These are phyloP conservation scores for Phialemoniopsis sp. DNA, from an alignment of 2,329 filamentous ascomycete species.

Conservation along the genomic window DNA sequence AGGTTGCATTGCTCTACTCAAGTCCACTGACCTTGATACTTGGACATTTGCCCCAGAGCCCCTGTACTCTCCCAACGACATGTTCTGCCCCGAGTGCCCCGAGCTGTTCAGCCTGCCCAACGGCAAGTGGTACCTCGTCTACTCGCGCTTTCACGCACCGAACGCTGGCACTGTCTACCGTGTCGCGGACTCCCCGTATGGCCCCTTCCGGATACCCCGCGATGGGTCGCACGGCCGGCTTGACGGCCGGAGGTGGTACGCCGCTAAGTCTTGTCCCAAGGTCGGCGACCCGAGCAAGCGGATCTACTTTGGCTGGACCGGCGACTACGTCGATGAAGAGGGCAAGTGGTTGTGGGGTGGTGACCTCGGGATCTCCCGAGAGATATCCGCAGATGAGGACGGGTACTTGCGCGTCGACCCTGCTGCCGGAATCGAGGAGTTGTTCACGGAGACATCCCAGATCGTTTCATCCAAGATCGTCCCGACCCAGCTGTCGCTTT, in stretches of 20 bases:
- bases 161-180: conserved; percentile 28
- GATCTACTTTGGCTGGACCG: conserved; percentile 28
- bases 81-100: conserved; percentile 30
- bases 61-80: conserved; percentile 25
- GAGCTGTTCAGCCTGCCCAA: conserved; percentile 27
- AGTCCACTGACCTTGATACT: conserved; percentile 21
- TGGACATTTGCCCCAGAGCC: conserved; percentile 24
- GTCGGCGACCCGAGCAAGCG: conserved; percentile 19
- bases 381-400: conserved; percentile 19
- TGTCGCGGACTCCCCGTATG: conserved; percentile 24
- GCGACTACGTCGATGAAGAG: conserved; percentile 23
- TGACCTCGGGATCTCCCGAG: conserved; percentile 24
- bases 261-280: conserved; percentile 26
- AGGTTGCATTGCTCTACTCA: conserved; percentile 29
- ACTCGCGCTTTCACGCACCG: conserved; percentile 26
- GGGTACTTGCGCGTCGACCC: conserved; percentile 18
- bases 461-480: conserved; percentile 9
- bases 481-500: conserved; percentile 5
- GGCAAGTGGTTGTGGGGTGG: conserved; percentile 31
- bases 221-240: conserved; percentile 26
- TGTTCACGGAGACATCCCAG: conserved; percentile 1
- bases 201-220: conserved; percentile 26
- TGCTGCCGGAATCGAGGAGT: conserved; percentile 11
- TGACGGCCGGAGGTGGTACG: conserved; percentile 29
- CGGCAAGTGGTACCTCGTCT: conserved; percentile 28